Base-by-base conservation (phyloP, 495 filamentous ascomycete species). In the Aspergillus panamensis region DNA sequence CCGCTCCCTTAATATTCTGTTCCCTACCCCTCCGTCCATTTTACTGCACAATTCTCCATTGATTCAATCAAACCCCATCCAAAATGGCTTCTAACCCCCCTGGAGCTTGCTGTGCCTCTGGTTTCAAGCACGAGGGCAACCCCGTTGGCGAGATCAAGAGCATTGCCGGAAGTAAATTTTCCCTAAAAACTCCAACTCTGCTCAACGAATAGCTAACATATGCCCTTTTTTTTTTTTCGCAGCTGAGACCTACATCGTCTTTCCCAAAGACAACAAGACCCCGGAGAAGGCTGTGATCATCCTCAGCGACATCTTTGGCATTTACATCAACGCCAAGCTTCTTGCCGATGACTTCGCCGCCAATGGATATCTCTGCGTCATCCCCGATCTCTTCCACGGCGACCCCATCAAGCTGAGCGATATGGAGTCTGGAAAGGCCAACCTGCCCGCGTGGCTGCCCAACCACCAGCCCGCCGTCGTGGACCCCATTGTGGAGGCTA, bases 271-370 rank as follows among this genome's bases (percentile, higher is more conserved):
- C 58, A 70, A 53, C 74, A 75, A 73, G 65, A 69, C 45, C 45
- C 62, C 74, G 43, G 72, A 77, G 17, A 77, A 73, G 62, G 75
- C 71, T 42, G 58, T 79, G 52, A 16, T 79, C 57, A 67, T 76
- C 69, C 62, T 90, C 42, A 80, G 84, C 35, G 88, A 91, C 61
- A 80, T 89, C 64, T 80, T 89, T 64, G 82, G 87, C 58, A 82
- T 90, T 70, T 91, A 84, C 78, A 74, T 82, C 69, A 95, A 95
- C 75, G 77, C 82, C 66, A 78, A 92, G 76, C 82, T 96, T 69
- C 77, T 92, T 56, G 90, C 90, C 57, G 91, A 95, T 75, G 87
- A 90, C 68, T 90, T 82, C 59, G 91, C 91, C 56, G 85, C 83
- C 64, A 88, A 89, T 66, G 91, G 91, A 43, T 96, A 92, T 71